These are phyloP conservation scores for Liquidambar formosana DNA, from an alignment of 164 flowering plant species.

Conservation along the genomic window DNA sequence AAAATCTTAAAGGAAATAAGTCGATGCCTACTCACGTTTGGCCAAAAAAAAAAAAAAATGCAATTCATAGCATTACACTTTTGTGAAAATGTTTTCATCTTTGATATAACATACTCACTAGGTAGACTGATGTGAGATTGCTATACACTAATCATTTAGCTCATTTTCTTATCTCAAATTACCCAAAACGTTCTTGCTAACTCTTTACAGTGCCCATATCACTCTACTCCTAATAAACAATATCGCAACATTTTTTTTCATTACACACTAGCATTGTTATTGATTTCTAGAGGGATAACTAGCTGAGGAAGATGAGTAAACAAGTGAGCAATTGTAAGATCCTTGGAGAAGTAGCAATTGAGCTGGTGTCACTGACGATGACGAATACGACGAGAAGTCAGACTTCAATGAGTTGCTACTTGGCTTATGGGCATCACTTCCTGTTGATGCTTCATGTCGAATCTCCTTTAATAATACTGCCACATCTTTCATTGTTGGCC, in stretches of 20 bases:
- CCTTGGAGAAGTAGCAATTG: constrained; percentile 49
- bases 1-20: no score
- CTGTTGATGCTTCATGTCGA: constrained; percentile 44
- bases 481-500: constrained; percentile 86
- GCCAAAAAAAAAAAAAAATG: no score
- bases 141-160: constrained; percentile 9
- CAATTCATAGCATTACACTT: no score
- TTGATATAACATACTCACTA: no score
- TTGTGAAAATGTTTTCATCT: no score
- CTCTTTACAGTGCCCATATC: constrained; percentile 21
- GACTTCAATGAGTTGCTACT: constrained; percentile 17
- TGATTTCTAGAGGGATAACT: constrained; percentile 14
- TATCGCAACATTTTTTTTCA: neutral
- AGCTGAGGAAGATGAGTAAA: constrained; percentile 56
- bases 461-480: constrained; percentile 71
- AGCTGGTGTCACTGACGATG: constrained; percentile 50
- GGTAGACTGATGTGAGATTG: neutral
- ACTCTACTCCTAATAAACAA: constrained; percentile 3
- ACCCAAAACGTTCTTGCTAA: neutral
- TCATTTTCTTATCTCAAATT: neutral
- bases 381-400: constrained; percentile 27
- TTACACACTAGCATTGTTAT: neutral
- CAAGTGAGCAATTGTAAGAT: constrained; percentile 57
- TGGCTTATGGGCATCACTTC: constrained; percentile 43
- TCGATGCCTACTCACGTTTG: no score